Evolutionary conservation across 345 rosid genomes (phyloP).

Genomic region (Bruguiera gymnorhiza): DNA sequence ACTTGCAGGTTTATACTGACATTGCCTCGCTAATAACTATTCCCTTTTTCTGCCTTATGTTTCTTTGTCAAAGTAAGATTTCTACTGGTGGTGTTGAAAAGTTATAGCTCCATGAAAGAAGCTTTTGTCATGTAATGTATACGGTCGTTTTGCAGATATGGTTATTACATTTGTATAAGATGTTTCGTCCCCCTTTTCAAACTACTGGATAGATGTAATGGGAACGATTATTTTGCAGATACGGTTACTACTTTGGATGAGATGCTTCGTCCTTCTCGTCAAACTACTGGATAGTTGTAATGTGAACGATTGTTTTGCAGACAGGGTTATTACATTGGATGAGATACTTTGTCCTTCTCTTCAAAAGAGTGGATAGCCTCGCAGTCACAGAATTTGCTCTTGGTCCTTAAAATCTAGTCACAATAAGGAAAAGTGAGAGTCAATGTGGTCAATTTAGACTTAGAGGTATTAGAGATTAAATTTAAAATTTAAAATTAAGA

Average conservation of each 20-base stretch:
- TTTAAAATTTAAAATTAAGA: too few relatives aligned
- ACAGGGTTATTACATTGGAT: neutral
- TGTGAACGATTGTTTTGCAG: neutral
- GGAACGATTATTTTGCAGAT: neutral
- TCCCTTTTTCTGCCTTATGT: too few relatives aligned
- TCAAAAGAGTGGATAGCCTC: neutral
- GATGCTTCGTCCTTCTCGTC: neutral
- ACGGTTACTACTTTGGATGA: neutral
- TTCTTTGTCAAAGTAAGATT: too few relatives aligned
- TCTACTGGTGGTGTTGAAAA: neutral
- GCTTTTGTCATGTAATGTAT: neutral
- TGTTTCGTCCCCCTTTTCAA: neutral
- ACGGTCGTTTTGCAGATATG: neutral
- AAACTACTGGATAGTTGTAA: too few relatives aligned
- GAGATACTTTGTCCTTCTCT: neutral
- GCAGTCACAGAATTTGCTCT: neutral
- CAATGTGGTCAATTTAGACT: neutral
- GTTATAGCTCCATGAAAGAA: neutral
- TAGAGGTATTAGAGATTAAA: too few relatives aligned
- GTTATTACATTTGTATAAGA: neutral
- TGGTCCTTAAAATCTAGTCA: neutral
- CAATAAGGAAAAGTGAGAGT: neutral
- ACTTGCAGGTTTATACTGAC: too few relatives aligned
- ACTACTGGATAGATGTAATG: too few relatives aligned
- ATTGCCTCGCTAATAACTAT: too few relatives aligned